A percentile compares a stretch with the other conserved stretches of the same genome.
phyloP scores from a whole-genome alignment of 2,329 filamentous ascomycete genomes.

The Botrytis deweyae region DNA sequence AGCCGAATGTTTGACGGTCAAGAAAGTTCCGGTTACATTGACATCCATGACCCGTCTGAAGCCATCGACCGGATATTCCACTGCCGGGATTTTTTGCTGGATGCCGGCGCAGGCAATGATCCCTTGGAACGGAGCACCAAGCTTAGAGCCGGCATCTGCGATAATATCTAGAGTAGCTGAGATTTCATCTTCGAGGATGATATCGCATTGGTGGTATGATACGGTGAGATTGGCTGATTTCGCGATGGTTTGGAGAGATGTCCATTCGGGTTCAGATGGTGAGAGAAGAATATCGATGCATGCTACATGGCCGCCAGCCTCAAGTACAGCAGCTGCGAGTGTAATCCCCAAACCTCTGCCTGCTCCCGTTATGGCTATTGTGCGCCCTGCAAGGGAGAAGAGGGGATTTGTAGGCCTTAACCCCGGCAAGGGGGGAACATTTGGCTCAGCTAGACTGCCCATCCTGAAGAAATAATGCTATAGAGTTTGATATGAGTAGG shows the following conservation, averaged over 20 bases:
- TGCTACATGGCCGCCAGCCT: constrained; percentile 50
- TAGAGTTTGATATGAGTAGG: too few relatives aligned
- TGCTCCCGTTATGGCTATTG: constrained; percentile 49
- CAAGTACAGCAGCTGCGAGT: constrained; percentile 48
- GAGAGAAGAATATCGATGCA: constrained; percentile 33
- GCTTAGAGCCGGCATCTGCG: constrained; percentile 29
- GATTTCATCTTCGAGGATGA: constrained; percentile 47
- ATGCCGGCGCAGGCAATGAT: constrained; percentile 68
- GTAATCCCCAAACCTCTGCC: constrained; percentile 51
- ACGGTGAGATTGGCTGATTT: constrained; percentile 38
- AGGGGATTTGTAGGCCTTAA: constrained; percentile 38
- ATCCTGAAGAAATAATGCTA: too few relatives aligned
- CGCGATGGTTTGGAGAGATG: constrained; percentile 24
- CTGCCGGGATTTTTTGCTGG: constrained; percentile 65
- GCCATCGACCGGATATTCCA: constrained; percentile 61
- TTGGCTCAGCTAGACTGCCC: too few relatives aligned
- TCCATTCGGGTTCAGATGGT: constrained; percentile 10
- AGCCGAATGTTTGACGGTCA: constrained; percentile 69
- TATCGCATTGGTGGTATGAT: constrained; percentile 43
- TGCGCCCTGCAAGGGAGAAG: constrained; percentile 34
- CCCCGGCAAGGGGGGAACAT: neutral
- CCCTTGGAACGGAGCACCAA: constrained; percentile 47
- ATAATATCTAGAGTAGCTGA: constrained; percentile 40
- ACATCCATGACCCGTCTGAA: constrained; percentile 60
- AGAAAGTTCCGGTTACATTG: constrained; percentile 67